Evolutionary conservation across 2,329 filamentous ascomycete genomes (phyloP).

Genomic region (Fusarium solani-melongenae): DNA sequence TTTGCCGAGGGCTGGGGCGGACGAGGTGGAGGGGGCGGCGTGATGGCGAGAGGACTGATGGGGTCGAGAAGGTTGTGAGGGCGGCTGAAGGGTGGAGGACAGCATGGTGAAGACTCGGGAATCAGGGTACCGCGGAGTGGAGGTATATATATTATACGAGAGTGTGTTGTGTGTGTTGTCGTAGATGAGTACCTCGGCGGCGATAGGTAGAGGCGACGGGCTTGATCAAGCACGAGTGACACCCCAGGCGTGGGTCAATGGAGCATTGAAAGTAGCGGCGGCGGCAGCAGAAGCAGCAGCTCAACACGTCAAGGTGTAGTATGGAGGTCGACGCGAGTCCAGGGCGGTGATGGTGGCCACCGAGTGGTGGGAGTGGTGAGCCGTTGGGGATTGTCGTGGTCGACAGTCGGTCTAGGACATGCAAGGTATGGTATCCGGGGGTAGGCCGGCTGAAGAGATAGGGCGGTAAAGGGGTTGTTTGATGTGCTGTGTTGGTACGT

Average conservation of each 20-base stretch:
- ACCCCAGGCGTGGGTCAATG: conserved; percentile 37
- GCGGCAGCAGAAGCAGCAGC: conserved; percentile 12
- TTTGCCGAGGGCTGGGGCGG: conserved; percentile 37
- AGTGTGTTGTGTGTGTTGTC: conserved; percentile 21
- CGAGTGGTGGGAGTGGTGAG: conserved; percentile 31
- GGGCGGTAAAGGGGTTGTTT: conserved; percentile 24
- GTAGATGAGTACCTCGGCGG: conserved; percentile 13
- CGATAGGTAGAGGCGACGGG: conserved; percentile 12
- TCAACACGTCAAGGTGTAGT: conserved; percentile 34
- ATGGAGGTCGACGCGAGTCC: conserved; percentile 28
- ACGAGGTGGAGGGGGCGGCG: conserved; percentile 39
- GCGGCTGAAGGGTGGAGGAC: conserved; percentile 26
- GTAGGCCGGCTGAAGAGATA: conserved; percentile 16
- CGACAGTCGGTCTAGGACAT: conserved; percentile 35
- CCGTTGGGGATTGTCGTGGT: conserved; percentile 34
- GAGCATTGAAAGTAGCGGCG: conserved; percentile 36
- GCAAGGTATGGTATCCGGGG: conserved; percentile 32
- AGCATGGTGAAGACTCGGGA: conserved; percentile 29
- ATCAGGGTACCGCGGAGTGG: conserved; percentile 18
- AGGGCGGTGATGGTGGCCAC: conserved; percentile 33
- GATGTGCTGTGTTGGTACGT: conserved; percentile 8
- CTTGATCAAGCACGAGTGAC: conserved; percentile 29
- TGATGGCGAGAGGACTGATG: conserved; percentile 39
- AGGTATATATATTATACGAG: conserved; percentile 33
- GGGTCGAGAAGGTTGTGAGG: conserved; percentile 30